phyloP scores from a whole-genome alignment of 805 yeast species.

The Komagataella populi region DNA sequence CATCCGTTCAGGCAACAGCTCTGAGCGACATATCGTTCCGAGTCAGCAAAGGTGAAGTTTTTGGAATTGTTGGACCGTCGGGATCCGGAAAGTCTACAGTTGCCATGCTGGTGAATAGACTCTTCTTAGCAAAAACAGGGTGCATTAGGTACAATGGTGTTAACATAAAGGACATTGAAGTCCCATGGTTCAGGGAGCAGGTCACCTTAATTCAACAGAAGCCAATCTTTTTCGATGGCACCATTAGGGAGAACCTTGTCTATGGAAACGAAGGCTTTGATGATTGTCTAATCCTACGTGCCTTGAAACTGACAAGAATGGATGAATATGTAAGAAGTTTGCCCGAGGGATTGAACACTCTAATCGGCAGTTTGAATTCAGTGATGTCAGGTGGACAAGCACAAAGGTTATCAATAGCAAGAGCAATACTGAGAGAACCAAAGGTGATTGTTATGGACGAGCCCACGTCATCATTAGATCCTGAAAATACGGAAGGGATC shows the following conservation, averaged over 20 bases:
- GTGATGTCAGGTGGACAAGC: conserved; percentile 78
- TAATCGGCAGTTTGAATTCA: conserved; percentile 32
- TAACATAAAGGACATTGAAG: conserved; percentile 32
- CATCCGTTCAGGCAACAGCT: conserved; percentile 14
- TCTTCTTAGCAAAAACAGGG: conserved; percentile 29
- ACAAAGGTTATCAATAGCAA: conserved; percentile 73
- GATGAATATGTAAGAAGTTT: conserved; percentile 38
- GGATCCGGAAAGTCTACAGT: conserved; percentile 91
- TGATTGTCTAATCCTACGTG: conserved; percentile 15
- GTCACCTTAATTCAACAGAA: conserved; percentile 68
- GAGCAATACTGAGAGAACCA: conserved; percentile 65
- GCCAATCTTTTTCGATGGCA: conserved; percentile 58
- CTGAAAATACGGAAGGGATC: conserved; percentile 39
- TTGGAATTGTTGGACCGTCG: conserved; percentile 72
- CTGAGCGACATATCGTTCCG: conserved; percentile 28
- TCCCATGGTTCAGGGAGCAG: conserved; percentile 32
- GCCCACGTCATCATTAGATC: conserved; percentile 79
- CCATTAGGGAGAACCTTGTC: conserved; percentile 54
- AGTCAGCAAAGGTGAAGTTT: conserved; percentile 30
- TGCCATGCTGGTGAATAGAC: conserved; percentile 36
- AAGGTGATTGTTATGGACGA: conserved; percentile 68
- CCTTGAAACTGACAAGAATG: conserved; percentile 33
- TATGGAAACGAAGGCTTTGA: conserved; percentile 33
- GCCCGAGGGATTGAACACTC: conserved; percentile 46
- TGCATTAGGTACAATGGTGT: conserved; percentile 28